A percentile compares a stretch with the other conserved stretches of the same genome.
phyloP scores from a whole-genome alignment of 768 basidiomycete genomes.

The Russula brevipes region DNA sequence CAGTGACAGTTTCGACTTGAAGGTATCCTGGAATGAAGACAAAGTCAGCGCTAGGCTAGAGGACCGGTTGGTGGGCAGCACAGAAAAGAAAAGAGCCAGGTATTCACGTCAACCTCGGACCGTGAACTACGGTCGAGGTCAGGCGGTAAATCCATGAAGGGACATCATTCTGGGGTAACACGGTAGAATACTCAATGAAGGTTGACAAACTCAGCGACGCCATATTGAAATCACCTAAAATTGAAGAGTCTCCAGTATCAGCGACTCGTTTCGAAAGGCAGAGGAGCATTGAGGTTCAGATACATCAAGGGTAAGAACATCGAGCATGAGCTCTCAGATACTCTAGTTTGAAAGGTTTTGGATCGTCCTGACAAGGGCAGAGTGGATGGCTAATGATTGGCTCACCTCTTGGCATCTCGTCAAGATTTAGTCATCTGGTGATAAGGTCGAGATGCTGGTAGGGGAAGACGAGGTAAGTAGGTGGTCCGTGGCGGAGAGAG shows the following conservation, averaged over 20 bases:
- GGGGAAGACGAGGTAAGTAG: background rate
- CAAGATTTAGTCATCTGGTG: constrained; percentile 22
- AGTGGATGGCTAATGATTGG: constrained; percentile 9
- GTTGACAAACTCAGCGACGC: background rate
- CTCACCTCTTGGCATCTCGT: background rate
- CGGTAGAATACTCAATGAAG: constrained; percentile 30
- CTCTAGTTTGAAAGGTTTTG: constrained; percentile 82
- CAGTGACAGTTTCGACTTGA: background rate
- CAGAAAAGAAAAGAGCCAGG: constrained; percentile 77
- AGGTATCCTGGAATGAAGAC: background rate
- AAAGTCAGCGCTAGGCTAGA: background rate
- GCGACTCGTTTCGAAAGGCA: background rate
- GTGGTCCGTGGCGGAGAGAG: constrained; percentile 22
- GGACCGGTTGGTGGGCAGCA: constrained; percentile 29
- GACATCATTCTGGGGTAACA: constrained; percentile 45
- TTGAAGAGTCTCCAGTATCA: background rate
- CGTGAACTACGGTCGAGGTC: constrained; percentile 39
- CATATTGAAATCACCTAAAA: background rate
- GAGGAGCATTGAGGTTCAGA: constrained; percentile 14
- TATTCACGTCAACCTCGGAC: constrained; percentile 59
- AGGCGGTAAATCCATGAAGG: constrained; percentile 83
- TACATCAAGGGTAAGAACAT: constrained; percentile 53
- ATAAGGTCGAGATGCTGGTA: background rate
- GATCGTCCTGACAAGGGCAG: constrained; percentile 45
- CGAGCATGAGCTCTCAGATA: constrained; percentile 71